Evolutionary conservation across 495 filamentous ascomycete species (phyloP).

Genomic region (Copromyces sp.): DNA sequence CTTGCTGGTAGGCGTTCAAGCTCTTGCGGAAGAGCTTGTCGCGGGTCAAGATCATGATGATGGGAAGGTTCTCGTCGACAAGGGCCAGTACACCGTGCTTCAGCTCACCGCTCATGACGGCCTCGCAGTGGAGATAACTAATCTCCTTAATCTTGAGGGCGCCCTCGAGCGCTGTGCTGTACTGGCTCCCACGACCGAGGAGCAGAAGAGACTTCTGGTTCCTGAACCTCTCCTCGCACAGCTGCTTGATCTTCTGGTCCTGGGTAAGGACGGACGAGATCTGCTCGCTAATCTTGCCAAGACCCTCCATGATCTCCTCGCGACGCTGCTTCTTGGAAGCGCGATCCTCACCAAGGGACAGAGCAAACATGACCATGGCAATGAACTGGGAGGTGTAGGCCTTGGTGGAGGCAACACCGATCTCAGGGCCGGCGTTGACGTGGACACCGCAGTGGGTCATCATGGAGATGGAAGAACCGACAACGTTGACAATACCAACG

Average conservation of each 20-base stretch:
- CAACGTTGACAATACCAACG: constrained; percentile 95
- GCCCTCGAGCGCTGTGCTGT: constrained; percentile 94
- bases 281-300: constrained; percentile 76
- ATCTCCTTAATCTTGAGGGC: constrained; percentile 99
- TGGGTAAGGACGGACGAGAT: constrained; percentile 84
- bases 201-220: constrained; percentile 93
- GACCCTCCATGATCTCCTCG: constrained; percentile 93
- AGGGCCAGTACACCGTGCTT: constrained; percentile 97
- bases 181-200: constrained; percentile 88
- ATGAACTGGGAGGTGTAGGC: constrained; percentile 98
- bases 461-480: constrained; percentile 95
- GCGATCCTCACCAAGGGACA: constrained; percentile 91
- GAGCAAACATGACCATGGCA: constrained; percentile 98
- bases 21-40: constrained; percentile 95
- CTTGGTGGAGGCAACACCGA: constrained; percentile 97
- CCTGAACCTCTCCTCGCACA: constrained; percentile 86
- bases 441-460: constrained; percentile 99
- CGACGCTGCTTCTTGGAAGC: constrained; percentile 87
- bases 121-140: constrained; percentile 97
- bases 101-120: constrained; percentile 98
- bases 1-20: constrained; percentile 96
- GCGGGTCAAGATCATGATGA: constrained; percentile 98
- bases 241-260: constrained; percentile 84
- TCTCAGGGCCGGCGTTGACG: constrained; percentile 97
- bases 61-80: constrained; percentile 94